phyloP scores from a whole-genome alignment of 768 basidiomycete species.

The Lactarius indigo region DNA sequence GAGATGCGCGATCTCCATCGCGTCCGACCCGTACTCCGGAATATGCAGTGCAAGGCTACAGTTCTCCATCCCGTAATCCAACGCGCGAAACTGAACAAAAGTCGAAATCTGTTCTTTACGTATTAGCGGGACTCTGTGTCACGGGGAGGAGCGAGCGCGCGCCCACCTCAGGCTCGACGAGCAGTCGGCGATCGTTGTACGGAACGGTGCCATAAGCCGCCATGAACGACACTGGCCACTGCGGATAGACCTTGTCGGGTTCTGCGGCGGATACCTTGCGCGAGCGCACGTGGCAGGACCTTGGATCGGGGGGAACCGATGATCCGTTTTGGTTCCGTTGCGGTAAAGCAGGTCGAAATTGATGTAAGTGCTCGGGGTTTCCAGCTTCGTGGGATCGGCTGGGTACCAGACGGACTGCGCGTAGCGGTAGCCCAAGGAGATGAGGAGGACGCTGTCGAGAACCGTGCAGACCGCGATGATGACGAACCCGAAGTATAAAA shows the following conservation, averaged over 20 bases:
- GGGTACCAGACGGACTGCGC: background rate
- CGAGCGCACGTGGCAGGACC: constrained; percentile 12
- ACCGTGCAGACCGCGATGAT: background rate
- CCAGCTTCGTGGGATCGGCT: background rate
- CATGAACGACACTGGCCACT: constrained; percentile 18
- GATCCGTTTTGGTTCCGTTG: constrained; percentile 12
- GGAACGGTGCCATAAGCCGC: background rate
- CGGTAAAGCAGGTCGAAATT: constrained; percentile 16
- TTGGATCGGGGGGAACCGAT: background rate
- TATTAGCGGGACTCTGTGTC: background rate
- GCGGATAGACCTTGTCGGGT: constrained; percentile 15
- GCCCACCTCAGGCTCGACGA: constrained; percentile 8
- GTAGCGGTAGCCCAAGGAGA: constrained; percentile 13
- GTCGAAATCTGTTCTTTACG: constrained; percentile 3
- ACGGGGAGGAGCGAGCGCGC: no score
- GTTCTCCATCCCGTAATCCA: constrained; percentile 16
- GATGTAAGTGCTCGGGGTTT: constrained; percentile 15
- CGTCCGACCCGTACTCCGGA: background rate
- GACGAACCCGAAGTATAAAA: constrained; percentile 3
- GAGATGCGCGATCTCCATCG: constrained; percentile 5
- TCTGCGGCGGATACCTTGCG: constrained; percentile 10
- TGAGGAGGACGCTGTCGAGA: constrained; percentile 1
- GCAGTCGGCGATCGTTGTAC: constrained; percentile 5
- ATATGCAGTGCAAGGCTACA: constrained; percentile 1
- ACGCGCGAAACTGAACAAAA: constrained; percentile 12